Percentiles rank a stretch among this genome's conserved stretches.
Evolutionary conservation across 176 grass and related monocot genomes (phyloP).

Genomic region (Oryza longistaminata): DNA sequence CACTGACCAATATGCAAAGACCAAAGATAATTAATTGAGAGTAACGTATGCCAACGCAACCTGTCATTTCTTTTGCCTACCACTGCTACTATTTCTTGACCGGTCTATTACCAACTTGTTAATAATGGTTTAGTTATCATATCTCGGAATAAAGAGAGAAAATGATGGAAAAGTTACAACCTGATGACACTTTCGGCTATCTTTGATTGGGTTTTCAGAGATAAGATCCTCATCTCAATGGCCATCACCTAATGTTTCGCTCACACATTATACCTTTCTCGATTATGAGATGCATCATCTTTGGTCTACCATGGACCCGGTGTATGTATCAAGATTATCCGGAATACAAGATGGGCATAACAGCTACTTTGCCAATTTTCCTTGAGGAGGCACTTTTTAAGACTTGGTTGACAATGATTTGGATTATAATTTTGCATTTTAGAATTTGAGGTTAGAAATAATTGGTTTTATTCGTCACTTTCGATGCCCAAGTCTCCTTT

Average conservation of each 20-base stretch:
- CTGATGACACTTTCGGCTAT: constrained; percentile 22
- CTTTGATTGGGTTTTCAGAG: constrained; percentile 15
- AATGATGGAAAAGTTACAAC: constrained; percentile 18
- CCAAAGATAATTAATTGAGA: not conserved
- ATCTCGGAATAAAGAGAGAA: constrained; percentile 24
- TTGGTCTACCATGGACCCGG: not conserved
- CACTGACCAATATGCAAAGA: not conserved
- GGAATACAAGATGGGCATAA: not conserved
- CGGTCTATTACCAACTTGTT: not conserved
- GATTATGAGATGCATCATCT: not conserved
- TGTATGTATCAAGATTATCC: not conserved
- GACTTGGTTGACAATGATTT: not conserved
- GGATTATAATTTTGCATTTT: not conserved
- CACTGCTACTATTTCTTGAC: not conserved
- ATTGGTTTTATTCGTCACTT: not conserved
- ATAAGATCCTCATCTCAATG: constrained; percentile 22
- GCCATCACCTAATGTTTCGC: constrained; percentile 7
- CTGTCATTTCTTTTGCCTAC: not conserved
- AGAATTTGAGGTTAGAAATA: not conserved
- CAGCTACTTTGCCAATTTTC: not conserved
- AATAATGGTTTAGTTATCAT: constrained; percentile 14
- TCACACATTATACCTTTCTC: constrained; percentile 18
- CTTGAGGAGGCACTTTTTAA: not conserved
- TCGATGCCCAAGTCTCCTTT: not conserved
- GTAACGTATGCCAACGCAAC: not conserved